Conservation (phyloP, 768 basidiomycete genomes). For the Russula lepida region DNA sequence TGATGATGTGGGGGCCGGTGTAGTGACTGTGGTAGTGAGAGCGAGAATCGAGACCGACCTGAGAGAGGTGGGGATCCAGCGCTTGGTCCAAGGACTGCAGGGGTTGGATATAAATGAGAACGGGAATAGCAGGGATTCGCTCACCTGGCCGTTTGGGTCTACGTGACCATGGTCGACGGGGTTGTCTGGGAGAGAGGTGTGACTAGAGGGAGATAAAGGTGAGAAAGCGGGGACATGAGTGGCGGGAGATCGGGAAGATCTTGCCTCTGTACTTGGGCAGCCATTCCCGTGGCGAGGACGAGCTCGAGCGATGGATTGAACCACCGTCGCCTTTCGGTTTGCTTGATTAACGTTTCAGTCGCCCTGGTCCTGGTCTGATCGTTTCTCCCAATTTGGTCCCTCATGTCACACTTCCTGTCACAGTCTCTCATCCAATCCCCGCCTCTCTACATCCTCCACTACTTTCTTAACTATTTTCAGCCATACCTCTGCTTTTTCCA, state of each 20-base stretch:
- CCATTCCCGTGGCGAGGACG: slow-evolving; percentile 19
- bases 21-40: slow-evolving; percentile 22
- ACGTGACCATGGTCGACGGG: slow-evolving; percentile 22
- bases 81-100: slow-evolving; percentile 20
- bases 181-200: slow-evolving; percentile 18
- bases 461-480: slow-evolving; percentile 57
- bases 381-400: slow-evolving; percentile 9
- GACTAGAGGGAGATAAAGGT: slow-evolving; percentile 20
- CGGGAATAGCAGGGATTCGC: slow-evolving; percentile 8
- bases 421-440: slow-evolving; percentile 25
- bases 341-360: slow-evolving; percentile 19
- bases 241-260: slow-evolving; percentile 20
- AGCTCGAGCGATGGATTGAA: slow-evolving; percentile 17
- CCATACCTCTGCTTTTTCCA: slow-evolving; percentile 54
- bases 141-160: slow-evolving; percentile 21
- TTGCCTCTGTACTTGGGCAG: slow-evolving; percentile 22
- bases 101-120: slow-evolving; percentile 12
- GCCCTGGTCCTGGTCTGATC: slow-evolving; percentile 15
- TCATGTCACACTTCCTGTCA: slow-evolving; percentile 8
- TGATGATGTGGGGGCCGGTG: slow-evolving; percentile 14
- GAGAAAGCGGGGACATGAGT: slow-evolving; percentile 12
- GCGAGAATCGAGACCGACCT: slow-evolving; percentile 21
- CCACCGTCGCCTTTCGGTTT: slow-evolving; percentile 16
- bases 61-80: slow-evolving; percentile 22
- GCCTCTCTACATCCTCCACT: slow-evolving; percentile 34